A percentile compares a stretch with the other conserved stretches of the same genome.
phyloP scores from a whole-genome alignment of 352 stramenopile species.

The Globisporangium middletonii region DNA sequence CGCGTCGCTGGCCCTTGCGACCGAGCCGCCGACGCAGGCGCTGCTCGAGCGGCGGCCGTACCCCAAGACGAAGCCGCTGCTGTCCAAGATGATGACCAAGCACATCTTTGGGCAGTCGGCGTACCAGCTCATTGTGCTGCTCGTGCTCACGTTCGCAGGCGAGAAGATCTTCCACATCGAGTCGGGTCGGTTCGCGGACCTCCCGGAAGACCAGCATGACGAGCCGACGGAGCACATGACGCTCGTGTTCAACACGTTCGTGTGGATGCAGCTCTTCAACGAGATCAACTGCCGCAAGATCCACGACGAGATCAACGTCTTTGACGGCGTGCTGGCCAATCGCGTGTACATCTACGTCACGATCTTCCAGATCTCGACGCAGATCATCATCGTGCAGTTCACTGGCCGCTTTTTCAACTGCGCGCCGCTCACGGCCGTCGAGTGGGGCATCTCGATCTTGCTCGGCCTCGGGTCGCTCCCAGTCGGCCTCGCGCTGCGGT shows the following conservation, averaged over 20 bases:
- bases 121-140: constrained; percentile 90
- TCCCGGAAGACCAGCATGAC: constrained; percentile 21
- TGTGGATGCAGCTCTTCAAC: constrained; percentile 95
- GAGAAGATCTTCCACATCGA: constrained; percentile 42
- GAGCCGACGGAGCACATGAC: constrained; percentile 91
- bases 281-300: constrained; percentile 81
- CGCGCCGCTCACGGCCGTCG: constrained; percentile 24
- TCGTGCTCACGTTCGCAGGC: constrained; percentile 81
- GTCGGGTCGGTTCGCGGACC: constrained; percentile 40
- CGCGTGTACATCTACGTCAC: constrained; percentile 90
- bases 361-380: constrained; percentile 86
- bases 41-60: constrained; percentile 93
- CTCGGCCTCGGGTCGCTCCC: constrained; percentile 41
- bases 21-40: constrained; percentile 85
- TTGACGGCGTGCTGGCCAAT: constrained; percentile 90
- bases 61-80: constrained; percentile 87
- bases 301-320: constrained; percentile 90
- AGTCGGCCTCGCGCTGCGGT: constrained; percentile 41
- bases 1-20: constrained; percentile 92
- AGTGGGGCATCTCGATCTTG: constrained; percentile 57
- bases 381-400: constrained; percentile 94
- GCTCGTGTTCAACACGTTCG: constrained; percentile 97
- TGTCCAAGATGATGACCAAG: constrained; percentile 93
- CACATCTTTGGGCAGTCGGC: constrained; percentile 92
- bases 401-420: constrained; percentile 84